Evolutionary conservation across 2,329 filamentous ascomycete species (phyloP), one percentile per base, ranked within the genome.

Genomic region (Microdochium nivale): DNA sequence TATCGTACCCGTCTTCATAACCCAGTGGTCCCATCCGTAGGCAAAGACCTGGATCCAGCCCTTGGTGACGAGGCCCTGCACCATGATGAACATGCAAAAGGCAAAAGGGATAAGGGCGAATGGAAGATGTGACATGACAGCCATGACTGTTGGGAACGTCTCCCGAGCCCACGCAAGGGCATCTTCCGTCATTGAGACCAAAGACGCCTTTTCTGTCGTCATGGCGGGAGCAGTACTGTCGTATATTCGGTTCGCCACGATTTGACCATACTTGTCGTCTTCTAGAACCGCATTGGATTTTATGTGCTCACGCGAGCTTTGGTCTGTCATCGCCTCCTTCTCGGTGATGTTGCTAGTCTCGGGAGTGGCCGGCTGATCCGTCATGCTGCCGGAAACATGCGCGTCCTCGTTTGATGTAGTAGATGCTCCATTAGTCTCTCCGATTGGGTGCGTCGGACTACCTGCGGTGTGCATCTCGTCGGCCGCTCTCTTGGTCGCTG

Each of bases 21-120:
- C 84, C 85, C 85, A 88, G 49, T 85, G 80, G 52, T 87, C 78
- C 86, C 86, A 89, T 1, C 85, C 86, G 49, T 86, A 74, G 0
- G 85, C 86, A 58, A 89, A 89, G 0, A 88, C 83, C 0, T 78
- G 76, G 0, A 89, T 81, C 86, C 86, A 89, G 11, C 86, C 86
- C 56, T 86, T 88, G 0, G 82, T 87, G 0, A 87, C 85, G 1
- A 90, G 67, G 0, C 78, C 84, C 60, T 90, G 85, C 0, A 89
- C 86, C 0, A 90, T 75, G 10, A 89, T 75, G 55, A 89, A 89
- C 86, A 89, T 89, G 54, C 78, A 74, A 52, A 90, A 82, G 0
- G 85, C 81, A 59, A 89, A 89, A 0, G 86, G 86, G 0, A 90
- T 73, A 0, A 89, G 75, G 0, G 83, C 76, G 50, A 86, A 79